phyloP scores from a whole-genome alignment of 768 basidiomycete genomes.

The Tylopilus felleus region DNA sequence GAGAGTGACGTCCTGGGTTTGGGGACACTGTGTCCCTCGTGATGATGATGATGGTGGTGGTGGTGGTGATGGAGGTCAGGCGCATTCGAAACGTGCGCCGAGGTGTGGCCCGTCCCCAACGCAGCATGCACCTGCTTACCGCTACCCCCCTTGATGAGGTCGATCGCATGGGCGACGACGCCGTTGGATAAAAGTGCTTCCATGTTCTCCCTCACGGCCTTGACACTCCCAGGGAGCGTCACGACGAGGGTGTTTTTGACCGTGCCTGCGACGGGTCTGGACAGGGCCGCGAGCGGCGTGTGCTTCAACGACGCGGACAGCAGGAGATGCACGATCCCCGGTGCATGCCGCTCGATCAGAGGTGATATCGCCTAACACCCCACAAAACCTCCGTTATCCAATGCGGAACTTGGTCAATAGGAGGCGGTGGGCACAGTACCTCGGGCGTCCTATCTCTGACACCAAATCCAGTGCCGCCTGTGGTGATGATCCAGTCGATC shows the following conservation, averaged over 20 bases:
- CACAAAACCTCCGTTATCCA: background rate
- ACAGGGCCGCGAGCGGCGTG: constrained; percentile 78
- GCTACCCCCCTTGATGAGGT: constrained; percentile 65
- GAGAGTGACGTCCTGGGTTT: constrained; percentile 58
- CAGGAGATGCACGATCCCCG: constrained; percentile 75
- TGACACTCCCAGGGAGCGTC: constrained; percentile 82
- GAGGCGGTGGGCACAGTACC: constrained; percentile 36
- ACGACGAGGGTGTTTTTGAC: constrained; percentile 63
- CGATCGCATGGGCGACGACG: constrained; percentile 67
- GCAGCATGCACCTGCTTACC: constrained; percentile 56
- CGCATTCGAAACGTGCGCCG: constrained; percentile 9
- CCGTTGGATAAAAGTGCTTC: constrained; percentile 55
- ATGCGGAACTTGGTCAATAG: background rate
- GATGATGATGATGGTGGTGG: constrained; percentile 39
- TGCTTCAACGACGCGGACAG: constrained; percentile 64
- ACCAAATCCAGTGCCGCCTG: constrained; percentile 88
- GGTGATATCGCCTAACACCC: constrained; percentile 55
- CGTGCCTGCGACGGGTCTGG: constrained; percentile 80
- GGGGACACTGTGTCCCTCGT: constrained; percentile 45
- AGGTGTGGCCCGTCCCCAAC: constrained; percentile 37
- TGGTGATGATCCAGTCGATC: constrained; percentile 77
- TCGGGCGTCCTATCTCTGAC: constrained; percentile 80
- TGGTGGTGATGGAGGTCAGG: constrained; percentile 30
- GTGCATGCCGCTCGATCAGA: constrained; percentile 61
- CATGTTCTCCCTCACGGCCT: constrained; percentile 79